Evolutionary conservation across 2,329 filamentous ascomycete genomes (phyloP), one percentile per base, ranked within the genome.

Genomic region (Atkinsonella texensis): DNA sequence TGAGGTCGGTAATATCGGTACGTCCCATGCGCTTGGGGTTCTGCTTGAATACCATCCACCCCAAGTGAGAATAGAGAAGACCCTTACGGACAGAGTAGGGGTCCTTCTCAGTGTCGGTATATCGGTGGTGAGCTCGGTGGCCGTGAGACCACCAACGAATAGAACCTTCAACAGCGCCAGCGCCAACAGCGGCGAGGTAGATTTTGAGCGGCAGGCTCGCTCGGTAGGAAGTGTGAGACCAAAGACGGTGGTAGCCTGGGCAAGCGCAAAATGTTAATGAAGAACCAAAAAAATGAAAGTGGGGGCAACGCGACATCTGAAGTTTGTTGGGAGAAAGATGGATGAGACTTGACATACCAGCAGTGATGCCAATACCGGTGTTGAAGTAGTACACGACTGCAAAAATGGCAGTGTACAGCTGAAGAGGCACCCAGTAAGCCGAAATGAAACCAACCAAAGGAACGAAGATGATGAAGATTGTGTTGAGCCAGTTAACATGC

Each of bases 1-100:
- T 93, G 59, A 94, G 74, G 63, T 94, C 89, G 61, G 85, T 84
- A 63, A 94, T 93, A 61, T 94, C 88, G 68, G 87, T 90, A 56
- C 88, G 86, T 63, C 89, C 89, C 62, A 89, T 87, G 56, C 85
- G 79, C 78, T 91, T 91, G 58, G 87, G 87, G 74, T 94, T 91
- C 74, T 94, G 88, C 77, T 91, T 91, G 78, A 94, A 83, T 63
- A 94, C 71, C 87, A 94, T 93, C 88, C 88, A 94, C 62, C 88
- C 88, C 52, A 94, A 74, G 72, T 71, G 65, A 15, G 81, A 89
- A 78, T 90, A 91, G 59, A 89, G 71, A 48, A 93, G 77, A 59
- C 88, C 88, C 76, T 94, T 94, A 72, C 87, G 84, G 60, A 94
- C 88, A 23, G 86, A 90, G 75, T 94, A 94, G 48, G 88, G 89